Evolutionary conservation across 2,329 filamentous ascomycete genomes (phyloP), one percentile per base, ranked within the genome.

Genomic region (Talaromyces piceae): DNA sequence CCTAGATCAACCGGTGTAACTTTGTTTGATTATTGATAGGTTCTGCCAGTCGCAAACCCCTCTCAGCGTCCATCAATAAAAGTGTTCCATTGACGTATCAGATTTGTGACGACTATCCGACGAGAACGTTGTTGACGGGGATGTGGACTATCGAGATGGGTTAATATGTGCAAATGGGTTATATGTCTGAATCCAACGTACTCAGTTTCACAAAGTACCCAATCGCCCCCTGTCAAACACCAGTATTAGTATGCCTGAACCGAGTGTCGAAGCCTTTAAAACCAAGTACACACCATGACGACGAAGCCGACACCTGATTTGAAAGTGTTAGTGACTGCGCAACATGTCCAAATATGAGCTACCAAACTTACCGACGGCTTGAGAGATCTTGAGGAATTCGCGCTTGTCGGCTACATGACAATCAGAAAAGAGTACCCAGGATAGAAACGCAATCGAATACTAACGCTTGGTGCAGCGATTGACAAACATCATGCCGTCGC

Each of bases 141-240:
- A 76, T 76, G 56, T 76, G 73, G 62, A 76, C 73, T 76, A 11
- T 13, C 5, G 33, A n/a, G 5, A 54, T 33, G 30, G 9, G 22
- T 16, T 48, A 37, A 52, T 45, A 16, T 49, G 5, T 39, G 45
- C 5, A n/a, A 5, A 33, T 33, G 30, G 2, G 9, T 16, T 2
- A 6, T 5, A 4, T n/a, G 5, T 11, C 31, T 18, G 16, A 41
- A n/a, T n/a, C n/a, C 16, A 22, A 69, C 76, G 57, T 62, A 80
- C 78, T 80, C 66, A 81, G 67, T 70, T 81, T 81, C 57, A 81
- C 77, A 51, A 81, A 72, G 66, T 81, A 81, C 54, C 78, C 78
- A 59, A 80, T 81, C 46, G 76, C 74, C 57, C 77, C 76, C 66
- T 66, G 53, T 41, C 23, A 57, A n/a, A 54, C 43, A 31, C 8